These are phyloP conservation scores for Candida cerambycidarum DNA, from an alignment of 805 yeast genomes.

Conservation along the genomic window DNA sequence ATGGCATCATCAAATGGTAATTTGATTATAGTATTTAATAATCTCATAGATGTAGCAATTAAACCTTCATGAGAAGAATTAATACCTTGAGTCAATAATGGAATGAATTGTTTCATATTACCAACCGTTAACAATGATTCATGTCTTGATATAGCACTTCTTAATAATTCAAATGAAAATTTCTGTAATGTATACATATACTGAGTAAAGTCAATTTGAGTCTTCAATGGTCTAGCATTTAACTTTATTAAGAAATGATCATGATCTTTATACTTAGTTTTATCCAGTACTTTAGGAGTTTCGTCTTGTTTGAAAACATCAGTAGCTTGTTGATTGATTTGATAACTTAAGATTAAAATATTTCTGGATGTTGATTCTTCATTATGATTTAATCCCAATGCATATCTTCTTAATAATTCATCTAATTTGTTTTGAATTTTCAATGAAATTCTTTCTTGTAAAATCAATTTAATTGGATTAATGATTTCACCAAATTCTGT, in stretches of 20 bases:
- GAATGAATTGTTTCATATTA: slow-evolving; percentile 71
- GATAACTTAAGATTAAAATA: slow-evolving; percentile 69
- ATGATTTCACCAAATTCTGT: slow-evolving; percentile 56
- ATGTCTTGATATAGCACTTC: slow-evolving; percentile 68
- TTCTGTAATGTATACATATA: slow-evolving; percentile 65
- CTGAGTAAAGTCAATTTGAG: slow-evolving; percentile 54
- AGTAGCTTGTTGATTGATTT: slow-evolving; percentile 59
- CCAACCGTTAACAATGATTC: slow-evolving; percentile 56
- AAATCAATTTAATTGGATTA: slow-evolving; percentile 62
- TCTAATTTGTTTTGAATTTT: slow-evolving; percentile 74
- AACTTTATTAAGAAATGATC: slow-evolving; percentile 76
- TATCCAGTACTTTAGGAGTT: background rate
- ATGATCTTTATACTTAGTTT: slow-evolving; percentile 24
- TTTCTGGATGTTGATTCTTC: slow-evolving; percentile 54
- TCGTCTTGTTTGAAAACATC: slow-evolving; percentile 12
- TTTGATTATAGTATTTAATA: slow-evolving; percentile 58
- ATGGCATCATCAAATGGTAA: slow-evolving; percentile 60
- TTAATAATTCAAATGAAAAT: slow-evolving; percentile 72
- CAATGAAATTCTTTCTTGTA: slow-evolving; percentile 62
- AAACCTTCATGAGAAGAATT: slow-evolving; percentile 74
- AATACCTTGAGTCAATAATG: slow-evolving; percentile 62
- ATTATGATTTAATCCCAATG: slow-evolving; percentile 79
- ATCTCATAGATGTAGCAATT: slow-evolving; percentile 63
- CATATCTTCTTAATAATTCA: slow-evolving; percentile 72
- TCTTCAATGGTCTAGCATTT: slow-evolving; percentile 55